phyloP scores from a whole-genome alignment of 805 yeast species.

The Kuraishia hungarica region DNA sequence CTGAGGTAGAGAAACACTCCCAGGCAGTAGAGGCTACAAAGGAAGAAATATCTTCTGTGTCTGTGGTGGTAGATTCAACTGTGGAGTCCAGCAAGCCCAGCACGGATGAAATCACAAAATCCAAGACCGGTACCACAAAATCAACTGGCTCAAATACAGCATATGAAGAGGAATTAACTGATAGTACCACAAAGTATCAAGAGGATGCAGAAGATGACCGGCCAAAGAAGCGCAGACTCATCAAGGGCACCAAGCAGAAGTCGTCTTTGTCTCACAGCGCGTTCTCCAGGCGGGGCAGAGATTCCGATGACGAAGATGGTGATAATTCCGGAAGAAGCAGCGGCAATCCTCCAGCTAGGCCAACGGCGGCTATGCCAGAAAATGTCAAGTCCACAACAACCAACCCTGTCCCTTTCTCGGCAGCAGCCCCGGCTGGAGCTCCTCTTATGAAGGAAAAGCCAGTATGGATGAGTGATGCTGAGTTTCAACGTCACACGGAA shows the following conservation, averaged over 20 bases:
- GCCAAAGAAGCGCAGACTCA: not conserved
- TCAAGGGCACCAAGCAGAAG: not conserved
- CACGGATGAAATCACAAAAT: not conserved
- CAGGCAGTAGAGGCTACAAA: not conserved
- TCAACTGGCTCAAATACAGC: too few relatives aligned
- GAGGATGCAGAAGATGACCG: not conserved
- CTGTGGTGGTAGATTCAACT: not conserved
- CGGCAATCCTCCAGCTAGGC: not conserved
- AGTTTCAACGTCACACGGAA: conserved; percentile 14
- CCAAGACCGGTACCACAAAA: not conserved
- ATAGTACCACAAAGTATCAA: not conserved
- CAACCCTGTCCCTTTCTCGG: not conserved
- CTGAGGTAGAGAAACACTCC: not conserved
- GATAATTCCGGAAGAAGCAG: not conserved
- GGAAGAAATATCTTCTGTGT: too few relatives aligned
- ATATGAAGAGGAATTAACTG: not conserved
- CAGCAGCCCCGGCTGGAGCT: conserved; percentile 1
- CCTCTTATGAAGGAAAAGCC: conserved; percentile 14
- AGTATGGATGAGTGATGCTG: conserved; percentile 24
- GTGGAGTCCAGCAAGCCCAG: not conserved
- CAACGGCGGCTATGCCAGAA: not conserved
- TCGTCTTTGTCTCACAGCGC: not conserved
- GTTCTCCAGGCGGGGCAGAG: not conserved
- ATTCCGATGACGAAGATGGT: not conserved
- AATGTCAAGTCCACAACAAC: not conserved